Base-by-base conservation (phyloP, 1,139 yeast genomes). In the Blastobotrys petasosporus region DNA sequence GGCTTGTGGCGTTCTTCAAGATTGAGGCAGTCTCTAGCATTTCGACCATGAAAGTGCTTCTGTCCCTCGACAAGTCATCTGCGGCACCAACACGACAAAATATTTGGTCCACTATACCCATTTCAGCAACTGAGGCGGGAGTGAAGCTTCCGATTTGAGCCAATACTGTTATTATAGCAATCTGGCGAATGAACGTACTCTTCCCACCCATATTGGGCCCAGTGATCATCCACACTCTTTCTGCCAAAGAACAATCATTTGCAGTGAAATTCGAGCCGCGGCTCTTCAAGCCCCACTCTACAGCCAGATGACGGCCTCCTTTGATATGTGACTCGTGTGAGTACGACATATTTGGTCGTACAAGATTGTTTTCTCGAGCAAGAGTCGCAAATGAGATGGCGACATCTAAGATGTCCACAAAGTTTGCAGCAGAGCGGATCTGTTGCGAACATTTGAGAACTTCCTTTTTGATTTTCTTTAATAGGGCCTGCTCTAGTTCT, bases 11-110 rank as follows among this genome's bases (percentile, higher is more conserved):
- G 50, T 85, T 78, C 41, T 76, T 73, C 45, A 92, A 66, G 33
- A 92, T 88, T 51, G 77, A 74, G 23, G 95, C 82, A 0, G 96
- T 86, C 60, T 92, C 98, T n/a, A 86, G 77, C 97, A 92, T 90
- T 58, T 92, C 97, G 12, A 90, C 95, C 97, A 92, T 88, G 59
- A 92, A 92, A 0, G 98, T 90, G 53, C 95, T 85, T 65, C 88
- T 74, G 54, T 90, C 94, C 49, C 86, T 79, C 60, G 75, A 87
- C 32, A 92, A 69, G 59, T 90, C 95, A 64, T 92, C 98, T 0
- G 94, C 86, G 0, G 97, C 88, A 0, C 97, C 97, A 1, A 68
- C 63, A 37, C 98, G 71, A 32, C 96, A 87, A 60, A 86, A 90
- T 1, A 92, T 76, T 53, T 80, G 81, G 64, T 92, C 97, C 0